A percentile compares a stretch with the other conserved stretches of the same genome.
Conservation (phyloP, 805 yeast species). For the Tetrapisispora iriomotensis region DNA sequence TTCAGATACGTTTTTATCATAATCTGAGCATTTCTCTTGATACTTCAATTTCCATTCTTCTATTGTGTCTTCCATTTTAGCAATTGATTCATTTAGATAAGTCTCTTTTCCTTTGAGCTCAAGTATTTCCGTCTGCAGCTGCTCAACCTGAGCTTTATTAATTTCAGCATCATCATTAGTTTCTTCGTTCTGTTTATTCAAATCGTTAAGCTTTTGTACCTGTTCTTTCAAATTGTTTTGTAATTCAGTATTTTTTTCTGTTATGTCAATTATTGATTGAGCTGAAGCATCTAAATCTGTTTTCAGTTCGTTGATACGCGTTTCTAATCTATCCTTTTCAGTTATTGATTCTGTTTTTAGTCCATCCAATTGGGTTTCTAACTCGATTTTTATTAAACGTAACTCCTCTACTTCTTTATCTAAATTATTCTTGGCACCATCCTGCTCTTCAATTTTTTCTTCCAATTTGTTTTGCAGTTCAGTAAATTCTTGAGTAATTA, state of each 20-base stretch:
- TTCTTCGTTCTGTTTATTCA: constrained; percentile 19
- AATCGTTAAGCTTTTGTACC: constrained; percentile 8
- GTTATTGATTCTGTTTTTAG: constrained; percentile 4
- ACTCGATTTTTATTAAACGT: constrained; percentile 4
- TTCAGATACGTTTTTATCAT: constrained; percentile 15
- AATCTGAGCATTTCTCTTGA: constrained; percentile 11
- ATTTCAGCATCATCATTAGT: constrained; percentile 29
- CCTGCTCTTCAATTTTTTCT: constrained; percentile 3
- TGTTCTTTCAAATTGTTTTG: constrained; percentile 14
- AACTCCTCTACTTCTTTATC: constrained; percentile 3
- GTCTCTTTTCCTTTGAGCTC: constrained; percentile 24
- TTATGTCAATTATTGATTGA: not conserved
- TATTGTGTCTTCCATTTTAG: constrained; percentile 26
- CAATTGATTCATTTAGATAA: constrained; percentile 24
- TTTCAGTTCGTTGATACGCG: not conserved
- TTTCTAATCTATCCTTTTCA: constrained; percentile 1
- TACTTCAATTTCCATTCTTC: constrained; percentile 18
- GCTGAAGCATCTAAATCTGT: not conserved
- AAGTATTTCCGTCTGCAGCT: constrained; percentile 27
- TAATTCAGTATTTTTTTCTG: constrained; percentile 2
- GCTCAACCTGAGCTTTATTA: constrained; percentile 30
- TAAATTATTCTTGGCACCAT: constrained; percentile 1
- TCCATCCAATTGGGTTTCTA: constrained; percentile 7
- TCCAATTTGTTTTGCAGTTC: constrained; percentile 4
- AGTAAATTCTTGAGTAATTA: constrained; percentile 4